Conservation (phyloP, 257 asterid species). For the Capsicum pubescens region DNA sequence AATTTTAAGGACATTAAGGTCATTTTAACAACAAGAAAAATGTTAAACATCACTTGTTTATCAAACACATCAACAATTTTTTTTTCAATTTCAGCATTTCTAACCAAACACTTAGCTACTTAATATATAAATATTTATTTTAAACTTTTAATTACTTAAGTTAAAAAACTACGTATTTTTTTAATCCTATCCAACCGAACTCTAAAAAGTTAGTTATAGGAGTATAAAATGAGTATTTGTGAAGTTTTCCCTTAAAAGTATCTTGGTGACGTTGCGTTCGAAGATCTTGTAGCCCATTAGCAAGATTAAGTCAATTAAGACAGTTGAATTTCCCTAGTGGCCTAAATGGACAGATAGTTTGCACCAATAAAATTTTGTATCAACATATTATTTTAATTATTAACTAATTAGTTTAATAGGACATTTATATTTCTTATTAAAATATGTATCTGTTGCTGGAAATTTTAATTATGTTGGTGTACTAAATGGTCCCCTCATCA, state of each 20-base stretch:
- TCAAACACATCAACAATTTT: no score
- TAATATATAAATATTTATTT: no score
- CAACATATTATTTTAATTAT: not conserved
- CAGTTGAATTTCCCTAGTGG: not conserved
- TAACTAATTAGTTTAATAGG: not conserved
- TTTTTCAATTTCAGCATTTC: no score
- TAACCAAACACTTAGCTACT: no score
- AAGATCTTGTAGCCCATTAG: not conserved
- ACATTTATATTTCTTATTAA: not conserved
- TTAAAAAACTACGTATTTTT: no score
- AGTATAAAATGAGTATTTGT: no score
- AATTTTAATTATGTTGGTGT: not conserved
- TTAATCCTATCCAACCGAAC: no score
- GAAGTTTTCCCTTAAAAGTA: not conserved
- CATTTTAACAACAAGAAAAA: no score
- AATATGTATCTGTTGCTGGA: not conserved
- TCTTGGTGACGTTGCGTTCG: not conserved
- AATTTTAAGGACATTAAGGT: no score
- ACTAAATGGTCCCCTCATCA: slow-evolving; percentile 19
- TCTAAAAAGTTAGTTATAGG: no score
- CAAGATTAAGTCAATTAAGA: not conserved
- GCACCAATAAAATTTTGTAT: not conserved
- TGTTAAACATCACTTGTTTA: no score
- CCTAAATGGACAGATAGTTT: not conserved
- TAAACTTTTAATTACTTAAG: no score